These are phyloP conservation scores for Collybiopsis confluens DNA, from an alignment of 768 basidiomycete genomes.

Conservation along the genomic window DNA sequence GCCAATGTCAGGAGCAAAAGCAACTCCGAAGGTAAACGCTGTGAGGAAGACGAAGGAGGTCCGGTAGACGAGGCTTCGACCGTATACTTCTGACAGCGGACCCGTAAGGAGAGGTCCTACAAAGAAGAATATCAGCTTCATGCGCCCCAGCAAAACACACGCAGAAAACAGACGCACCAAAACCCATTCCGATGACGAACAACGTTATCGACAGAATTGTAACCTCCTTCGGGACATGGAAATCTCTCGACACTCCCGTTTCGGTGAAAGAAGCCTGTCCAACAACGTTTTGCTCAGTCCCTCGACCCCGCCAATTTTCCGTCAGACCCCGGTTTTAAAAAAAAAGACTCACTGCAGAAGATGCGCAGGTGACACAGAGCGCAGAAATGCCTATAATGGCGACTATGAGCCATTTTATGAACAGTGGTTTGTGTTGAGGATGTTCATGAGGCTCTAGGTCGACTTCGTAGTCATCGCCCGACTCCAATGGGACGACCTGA, in stretches of 20 bases:
- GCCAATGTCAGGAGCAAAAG: slow-evolving; percentile 68
- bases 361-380: too few relatives aligned
- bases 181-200: slow-evolving; percentile 52
- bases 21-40: slow-evolving; percentile 63
- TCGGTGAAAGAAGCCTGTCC: slow-evolving; percentile 61
- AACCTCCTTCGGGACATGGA: slow-evolving; percentile 41
- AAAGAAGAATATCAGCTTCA: too few relatives aligned
- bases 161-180: slow-evolving; percentile 23
- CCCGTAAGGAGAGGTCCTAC: slow-evolving; percentile 52
- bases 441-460: too few relatives aligned
- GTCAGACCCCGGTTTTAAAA: too few relatives aligned
- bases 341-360: too few relatives aligned
- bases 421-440: too few relatives aligned
- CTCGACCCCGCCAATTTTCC: too few relatives aligned
- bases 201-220: slow-evolving; percentile 51
- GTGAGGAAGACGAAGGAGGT: slow-evolving; percentile 59
- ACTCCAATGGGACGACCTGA: too few relatives aligned
- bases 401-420: too few relatives aligned
- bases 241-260: slow-evolving; percentile 44
- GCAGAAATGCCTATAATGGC: too few relatives aligned
- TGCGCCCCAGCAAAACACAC: too few relatives aligned
- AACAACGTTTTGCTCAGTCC: neutral
- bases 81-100: slow-evolving; percentile 54
- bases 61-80: slow-evolving; percentile 60
- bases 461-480: too few relatives aligned